phyloP scores from a whole-genome alignment of 2,329 filamentous ascomycete species.

The Akanthomyces lecanii region DNA sequence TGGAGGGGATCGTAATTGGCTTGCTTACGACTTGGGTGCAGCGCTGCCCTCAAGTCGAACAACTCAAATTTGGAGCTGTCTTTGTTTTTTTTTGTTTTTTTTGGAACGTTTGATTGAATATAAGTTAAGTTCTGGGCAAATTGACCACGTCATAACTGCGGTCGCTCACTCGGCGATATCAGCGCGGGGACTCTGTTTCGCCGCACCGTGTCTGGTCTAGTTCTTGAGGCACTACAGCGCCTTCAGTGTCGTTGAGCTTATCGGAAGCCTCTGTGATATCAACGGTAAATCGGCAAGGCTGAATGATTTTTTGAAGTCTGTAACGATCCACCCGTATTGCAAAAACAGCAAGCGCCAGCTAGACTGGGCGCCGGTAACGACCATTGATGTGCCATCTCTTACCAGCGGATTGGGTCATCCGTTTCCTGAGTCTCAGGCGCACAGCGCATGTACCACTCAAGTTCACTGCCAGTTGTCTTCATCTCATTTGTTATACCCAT shows the following conservation, averaged over 20 bases:
- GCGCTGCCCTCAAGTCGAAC: constrained; percentile 17
- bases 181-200: neutral
- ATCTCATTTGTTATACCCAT: neutral
- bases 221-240: constrained; percentile 14
- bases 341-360: neutral
- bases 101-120: constrained; percentile 11
- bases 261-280: constrained; percentile 11
- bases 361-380: neutral
- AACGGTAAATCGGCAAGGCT: constrained; percentile 4
- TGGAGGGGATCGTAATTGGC: too few species aligned
- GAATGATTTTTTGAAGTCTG: constrained; percentile 1
- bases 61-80: constrained; percentile 15
- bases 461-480: neutral
- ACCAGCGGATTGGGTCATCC: constrained; percentile 1
- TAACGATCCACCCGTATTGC: neutral
- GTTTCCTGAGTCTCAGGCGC: neutral
- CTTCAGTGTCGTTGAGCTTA: constrained; percentile 7
- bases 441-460: neutral
- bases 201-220: neutral
- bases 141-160: neutral
- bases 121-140: constrained; percentile 6
- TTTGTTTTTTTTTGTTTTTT: constrained; percentile 19
- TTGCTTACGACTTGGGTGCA: neutral
- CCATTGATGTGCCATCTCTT: neutral
- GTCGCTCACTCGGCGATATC: neutral